Conservation (phyloP, 2,329 filamentous ascomycete genomes). For the Dothideomycetes sp. region DNA sequence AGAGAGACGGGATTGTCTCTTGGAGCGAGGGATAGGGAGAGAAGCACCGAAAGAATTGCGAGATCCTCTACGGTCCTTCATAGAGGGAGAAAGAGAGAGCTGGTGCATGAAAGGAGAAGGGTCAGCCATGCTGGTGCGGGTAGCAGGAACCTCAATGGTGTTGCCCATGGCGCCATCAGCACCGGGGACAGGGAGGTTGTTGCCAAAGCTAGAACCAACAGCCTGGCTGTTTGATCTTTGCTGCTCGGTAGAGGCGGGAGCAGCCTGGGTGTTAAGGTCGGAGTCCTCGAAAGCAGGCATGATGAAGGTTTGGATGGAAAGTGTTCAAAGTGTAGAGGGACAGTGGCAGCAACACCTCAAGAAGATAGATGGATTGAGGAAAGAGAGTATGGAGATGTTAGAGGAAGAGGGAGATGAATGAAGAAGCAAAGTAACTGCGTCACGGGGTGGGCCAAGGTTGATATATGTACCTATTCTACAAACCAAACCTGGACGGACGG, state of each 20-base stretch:
- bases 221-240: slow-evolving; percentile 19
- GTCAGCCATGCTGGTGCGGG: slow-evolving; percentile 59
- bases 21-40: slow-evolving; percentile 62
- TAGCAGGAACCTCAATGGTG: slow-evolving; percentile 61
- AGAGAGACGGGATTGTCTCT: slow-evolving; percentile 59
- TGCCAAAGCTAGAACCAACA: slow-evolving; percentile 25
- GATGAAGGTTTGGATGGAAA: slow-evolving; percentile 24
- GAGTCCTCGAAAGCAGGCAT: slow-evolving; percentile 55
- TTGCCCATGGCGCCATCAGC: slow-evolving; percentile 31
- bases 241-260: slow-evolving; percentile 27
- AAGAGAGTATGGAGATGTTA: slow-evolving; percentile 11
- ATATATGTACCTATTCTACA: slow-evolving; percentile 10
- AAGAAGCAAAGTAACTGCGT: slow-evolving; percentile 2
- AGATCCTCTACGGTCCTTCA: slow-evolving; percentile 57
- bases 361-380: background rate
- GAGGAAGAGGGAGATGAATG: slow-evolving; percentile 5
- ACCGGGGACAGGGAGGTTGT: slow-evolving; percentile 35
- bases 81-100: slow-evolving; percentile 57
- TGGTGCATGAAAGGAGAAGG: slow-evolving; percentile 63
- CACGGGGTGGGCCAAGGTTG: slow-evolving; percentile 5
- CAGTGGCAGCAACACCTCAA: too few relatives aligned
- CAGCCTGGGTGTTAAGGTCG: slow-evolving; percentile 40
- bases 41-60: slow-evolving; percentile 68
- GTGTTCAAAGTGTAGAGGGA: too few relatives aligned
- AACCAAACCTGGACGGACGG: background rate